phyloP scores from a whole-genome alignment of 1,284 basidiomycete genomes.

The Ceratobasidium sp. region DNA sequence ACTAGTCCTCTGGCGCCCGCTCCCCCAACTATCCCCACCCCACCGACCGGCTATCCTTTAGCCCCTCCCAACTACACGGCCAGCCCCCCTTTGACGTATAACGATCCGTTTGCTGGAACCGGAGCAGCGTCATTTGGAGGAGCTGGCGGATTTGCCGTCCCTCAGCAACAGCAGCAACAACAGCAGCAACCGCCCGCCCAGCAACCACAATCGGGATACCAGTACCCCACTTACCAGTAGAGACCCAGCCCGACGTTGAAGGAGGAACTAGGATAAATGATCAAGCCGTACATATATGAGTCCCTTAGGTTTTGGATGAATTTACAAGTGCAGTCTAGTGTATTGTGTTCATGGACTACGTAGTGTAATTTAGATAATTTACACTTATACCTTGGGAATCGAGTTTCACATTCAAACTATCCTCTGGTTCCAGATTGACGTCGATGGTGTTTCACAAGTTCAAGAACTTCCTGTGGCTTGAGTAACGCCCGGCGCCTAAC shows the following conservation, averaged over 20 bases:
- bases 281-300: slow-evolving; percentile 18
- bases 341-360: slow-evolving; percentile 20
- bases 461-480: too few species aligned
- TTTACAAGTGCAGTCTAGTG: slow-evolving; percentile 26
- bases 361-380: slow-evolving; percentile 31
- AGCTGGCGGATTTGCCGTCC: slow-evolving; percentile 26
- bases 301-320: slow-evolving; percentile 15
- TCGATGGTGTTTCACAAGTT: too few species aligned
- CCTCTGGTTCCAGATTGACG: too few species aligned
- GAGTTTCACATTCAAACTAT: background rate
- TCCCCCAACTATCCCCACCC: slow-evolving; percentile 6
- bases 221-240: slow-evolving; percentile 39
- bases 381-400: slow-evolving; percentile 23
- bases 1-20: background rate
- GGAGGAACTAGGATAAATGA: background rate
- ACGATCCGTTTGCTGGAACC: slow-evolving; percentile 4
- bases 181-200: slow-evolving; percentile 1
- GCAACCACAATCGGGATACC: slow-evolving; percentile 6
- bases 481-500: slow-evolving; percentile 19
- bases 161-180: background rate
- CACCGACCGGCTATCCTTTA: slow-evolving; percentile 3
- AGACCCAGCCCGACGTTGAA: background rate
- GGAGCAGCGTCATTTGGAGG: slow-evolving; percentile 21
- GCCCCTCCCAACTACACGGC: slow-evolving; percentile 23
- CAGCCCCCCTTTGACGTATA: slow-evolving; percentile 10